These are phyloP conservation scores for Russula emetica DNA, from an alignment of 768 basidiomycete genomes.

Conservation along the genomic window DNA sequence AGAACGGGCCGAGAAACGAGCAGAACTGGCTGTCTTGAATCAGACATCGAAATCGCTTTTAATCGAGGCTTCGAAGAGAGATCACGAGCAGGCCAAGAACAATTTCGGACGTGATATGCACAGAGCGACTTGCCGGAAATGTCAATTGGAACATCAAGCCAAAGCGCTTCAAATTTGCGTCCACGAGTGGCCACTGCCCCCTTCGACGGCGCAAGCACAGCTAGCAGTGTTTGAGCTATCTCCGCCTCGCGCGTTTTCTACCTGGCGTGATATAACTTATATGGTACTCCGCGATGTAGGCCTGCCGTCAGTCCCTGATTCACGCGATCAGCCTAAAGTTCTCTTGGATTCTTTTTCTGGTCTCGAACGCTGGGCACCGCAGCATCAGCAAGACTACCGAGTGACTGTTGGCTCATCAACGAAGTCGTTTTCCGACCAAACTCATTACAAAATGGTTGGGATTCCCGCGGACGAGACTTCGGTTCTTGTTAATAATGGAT, in stretches of 20 bases:
- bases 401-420: conserved; percentile 19
- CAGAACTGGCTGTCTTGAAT: conserved; percentile 7
- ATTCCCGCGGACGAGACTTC: conserved; percentile 12
- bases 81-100: neutral
- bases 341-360: conserved; percentile 11
- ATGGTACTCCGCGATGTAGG: conserved; percentile 18
- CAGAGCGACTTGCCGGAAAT: conserved; percentile 6
- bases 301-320: neutral
- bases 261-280: conserved; percentile 22
- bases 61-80: conserved; percentile 1
- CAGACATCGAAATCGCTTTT: neutral
- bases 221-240: conserved; percentile 18
- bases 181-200: conserved; percentile 22
- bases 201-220: neutral
- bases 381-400: neutral
- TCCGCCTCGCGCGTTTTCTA: conserved; percentile 13
- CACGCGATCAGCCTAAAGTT: neutral
- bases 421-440: conserved; percentile 1
- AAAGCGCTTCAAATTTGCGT: conserved; percentile 2
- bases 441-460: conserved; percentile 9
- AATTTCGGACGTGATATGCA: neutral
- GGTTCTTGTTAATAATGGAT: conserved; percentile 12
- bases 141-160: conserved; percentile 3
- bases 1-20: conserved; percentile 7
- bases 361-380: neutral